Evolutionary conservation across 1,139 yeast species (phyloP).

Genomic region (Yamadazyma sp.): DNA sequence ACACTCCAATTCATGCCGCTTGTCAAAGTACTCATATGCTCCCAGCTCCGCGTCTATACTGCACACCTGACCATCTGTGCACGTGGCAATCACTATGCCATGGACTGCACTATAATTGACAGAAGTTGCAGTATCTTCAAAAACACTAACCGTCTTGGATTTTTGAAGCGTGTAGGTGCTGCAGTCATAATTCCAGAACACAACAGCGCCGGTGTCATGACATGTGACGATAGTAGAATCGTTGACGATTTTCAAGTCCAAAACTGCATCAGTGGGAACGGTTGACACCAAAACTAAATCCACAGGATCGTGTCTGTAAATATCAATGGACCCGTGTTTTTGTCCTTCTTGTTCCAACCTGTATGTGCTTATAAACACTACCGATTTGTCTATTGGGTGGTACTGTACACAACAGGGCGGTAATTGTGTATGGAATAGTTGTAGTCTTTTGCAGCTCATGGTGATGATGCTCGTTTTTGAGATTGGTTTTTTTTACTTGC

Average conservation of each 20-base stretch:
- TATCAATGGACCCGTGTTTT: slow-evolving; percentile 75
- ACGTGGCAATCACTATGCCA: slow-evolving; percentile 45
- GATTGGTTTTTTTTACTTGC: slow-evolving; percentile 3
- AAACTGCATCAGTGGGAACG: slow-evolving; percentile 48
- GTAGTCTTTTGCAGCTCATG: slow-evolving; percentile 18
- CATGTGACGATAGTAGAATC: slow-evolving; percentile 53
- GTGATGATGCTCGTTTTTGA: not conserved
- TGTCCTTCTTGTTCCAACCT: slow-evolving; percentile 58
- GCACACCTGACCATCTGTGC: slow-evolving; percentile 57
- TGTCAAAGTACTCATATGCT: slow-evolving; percentile 17
- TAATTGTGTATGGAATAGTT: slow-evolving; percentile 40
- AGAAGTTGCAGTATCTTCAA: slow-evolving; percentile 52
- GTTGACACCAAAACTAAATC: slow-evolving; percentile 10
- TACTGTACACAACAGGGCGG: slow-evolving; percentile 85
- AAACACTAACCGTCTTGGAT: slow-evolving; percentile 7
- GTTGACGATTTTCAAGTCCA: slow-evolving; percentile 72
- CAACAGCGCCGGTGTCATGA: slow-evolving; percentile 78
- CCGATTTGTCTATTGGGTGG: slow-evolving; percentile 49
- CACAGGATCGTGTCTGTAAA: slow-evolving; percentile 36
- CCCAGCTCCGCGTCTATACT: slow-evolving; percentile 26
- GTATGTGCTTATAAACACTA: slow-evolving; percentile 75
- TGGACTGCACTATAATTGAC: slow-evolving; percentile 54
- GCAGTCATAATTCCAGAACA: slow-evolving; percentile 53
- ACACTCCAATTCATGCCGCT: slow-evolving; percentile 70
- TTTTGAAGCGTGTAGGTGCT: slow-evolving; percentile 13